Evolutionary conservation across 257 asterid species (phyloP).

Genomic region (Lycium ferocissimum): DNA sequence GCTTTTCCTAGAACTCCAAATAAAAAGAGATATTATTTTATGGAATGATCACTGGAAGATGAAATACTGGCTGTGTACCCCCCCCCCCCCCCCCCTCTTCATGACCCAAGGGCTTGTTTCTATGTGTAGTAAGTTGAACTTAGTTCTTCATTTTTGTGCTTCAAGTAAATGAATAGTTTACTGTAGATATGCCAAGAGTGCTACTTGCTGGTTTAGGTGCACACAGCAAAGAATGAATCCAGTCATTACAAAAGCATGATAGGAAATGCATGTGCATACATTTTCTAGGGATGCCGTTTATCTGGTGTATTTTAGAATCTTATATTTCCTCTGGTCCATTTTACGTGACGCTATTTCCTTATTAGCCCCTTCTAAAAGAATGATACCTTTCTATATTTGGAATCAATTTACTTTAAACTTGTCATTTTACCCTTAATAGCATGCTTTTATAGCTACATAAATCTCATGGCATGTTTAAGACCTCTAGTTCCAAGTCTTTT

Average conservation of each 20-base stretch:
- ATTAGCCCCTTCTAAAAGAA: not conserved
- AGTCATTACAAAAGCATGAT: not conserved
- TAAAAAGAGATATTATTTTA: not conserved
- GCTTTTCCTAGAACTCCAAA: slow-evolving; percentile 18
- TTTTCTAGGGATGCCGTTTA: not conserved
- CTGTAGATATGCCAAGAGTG: slow-evolving; percentile 24
- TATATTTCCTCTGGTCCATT: not conserved
- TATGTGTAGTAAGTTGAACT: not conserved
- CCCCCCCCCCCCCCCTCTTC: not conserved
- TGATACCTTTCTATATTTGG: not conserved
- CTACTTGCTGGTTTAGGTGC: not conserved
- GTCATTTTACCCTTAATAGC: not conserved
- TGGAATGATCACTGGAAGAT: not conserved
- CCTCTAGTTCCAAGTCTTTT: not conserved
- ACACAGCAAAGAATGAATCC: not conserved
- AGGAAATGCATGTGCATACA: not conserved
- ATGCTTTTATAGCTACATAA: not conserved
- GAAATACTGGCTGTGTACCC: not conserved
- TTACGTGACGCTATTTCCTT: not conserved
- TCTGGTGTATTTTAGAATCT: not conserved
- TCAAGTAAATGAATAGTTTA: not conserved
- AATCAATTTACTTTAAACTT: not conserved
- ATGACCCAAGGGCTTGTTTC: slow-evolving; percentile 14
- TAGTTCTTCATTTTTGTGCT: slow-evolving; percentile 11
- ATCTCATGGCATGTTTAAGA: slow-evolving; percentile 1